Conservation (phyloP, 495 filamentous ascomycete genomes). For the Thozetella sp. region DNA sequence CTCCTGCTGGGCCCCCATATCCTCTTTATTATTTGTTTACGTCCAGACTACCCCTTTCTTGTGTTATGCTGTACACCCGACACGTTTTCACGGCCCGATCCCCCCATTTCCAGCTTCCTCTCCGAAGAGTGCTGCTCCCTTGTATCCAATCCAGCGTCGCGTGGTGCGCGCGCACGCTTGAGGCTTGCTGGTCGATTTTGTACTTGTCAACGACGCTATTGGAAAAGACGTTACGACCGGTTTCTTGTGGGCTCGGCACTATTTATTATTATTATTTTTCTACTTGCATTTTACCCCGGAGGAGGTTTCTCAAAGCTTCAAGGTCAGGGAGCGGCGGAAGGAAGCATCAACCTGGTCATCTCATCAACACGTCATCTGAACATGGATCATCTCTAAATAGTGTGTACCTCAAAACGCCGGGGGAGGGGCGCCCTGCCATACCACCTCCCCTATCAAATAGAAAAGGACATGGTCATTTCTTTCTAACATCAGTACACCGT, state of each 20-base stretch:
- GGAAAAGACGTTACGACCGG: conserved; percentile 1
- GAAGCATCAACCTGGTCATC: neutral
- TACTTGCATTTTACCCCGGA: neutral
- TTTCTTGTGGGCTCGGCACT: no score
- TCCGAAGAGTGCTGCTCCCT: neutral
- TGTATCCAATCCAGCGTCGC: neutral
- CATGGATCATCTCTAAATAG: neutral
- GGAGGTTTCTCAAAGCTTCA: neutral
- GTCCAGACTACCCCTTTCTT: no score
- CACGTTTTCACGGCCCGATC: neutral
- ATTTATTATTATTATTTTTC: neutral
- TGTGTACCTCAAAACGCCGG: neutral
- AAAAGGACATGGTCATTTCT: neutral
- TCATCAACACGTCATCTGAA: neutral
- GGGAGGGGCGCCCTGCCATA: neutral
- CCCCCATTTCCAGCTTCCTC: neutral
- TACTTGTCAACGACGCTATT: neutral
- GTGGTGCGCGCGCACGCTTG: no score
- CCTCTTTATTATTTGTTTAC: neutral
- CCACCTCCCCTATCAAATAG: neutral
- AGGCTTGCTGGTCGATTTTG: neutral
- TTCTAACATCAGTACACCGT: neutral
- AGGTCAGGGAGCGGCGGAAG: neutral
- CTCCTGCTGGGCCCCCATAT: conserved; percentile 1
- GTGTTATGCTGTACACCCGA: neutral